phyloP scores from a whole-genome alignment of 257 asterid species.

The Nicotiana obtusifolia region DNA sequence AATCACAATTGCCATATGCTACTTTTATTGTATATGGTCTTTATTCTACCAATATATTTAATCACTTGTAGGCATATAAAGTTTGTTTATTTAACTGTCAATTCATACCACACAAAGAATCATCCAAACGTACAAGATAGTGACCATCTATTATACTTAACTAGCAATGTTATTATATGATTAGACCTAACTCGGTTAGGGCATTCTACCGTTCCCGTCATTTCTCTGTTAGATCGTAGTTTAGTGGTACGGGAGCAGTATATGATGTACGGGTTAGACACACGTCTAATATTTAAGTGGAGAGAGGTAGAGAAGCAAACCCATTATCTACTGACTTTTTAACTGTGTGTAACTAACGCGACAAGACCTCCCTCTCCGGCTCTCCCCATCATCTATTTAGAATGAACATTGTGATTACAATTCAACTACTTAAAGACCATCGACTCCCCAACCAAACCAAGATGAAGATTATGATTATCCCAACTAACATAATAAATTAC shows the following conservation, averaged over 20 bases:
- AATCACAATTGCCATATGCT: background rate
- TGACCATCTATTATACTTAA: background rate
- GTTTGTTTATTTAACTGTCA: background rate
- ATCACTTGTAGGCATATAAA: background rate
- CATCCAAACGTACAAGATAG: too few relatives aligned
- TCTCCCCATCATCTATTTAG: background rate
- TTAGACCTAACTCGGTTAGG: background rate
- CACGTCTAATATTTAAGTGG: too few relatives aligned
- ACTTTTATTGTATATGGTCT: background rate
- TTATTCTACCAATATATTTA: background rate
- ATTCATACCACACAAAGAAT: background rate
- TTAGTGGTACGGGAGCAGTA: too few relatives aligned
- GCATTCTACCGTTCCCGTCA: background rate
- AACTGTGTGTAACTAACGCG: too few relatives aligned
- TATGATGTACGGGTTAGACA: too few relatives aligned
- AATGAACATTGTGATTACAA: background rate
- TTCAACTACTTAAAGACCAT: background rate
- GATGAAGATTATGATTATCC: background rate
- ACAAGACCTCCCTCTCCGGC: background rate
- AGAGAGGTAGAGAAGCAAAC: too few relatives aligned
- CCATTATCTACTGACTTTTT: too few relatives aligned
- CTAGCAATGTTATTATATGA: background rate
- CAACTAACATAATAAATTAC: background rate
- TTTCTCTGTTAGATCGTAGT: too few relatives aligned
- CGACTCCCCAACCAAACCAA: slow-evolving; percentile 3